These are phyloP conservation scores for Castanea sativa DNA, from an alignment of 306 rosid genomes.

Conservation along the genomic window DNA sequence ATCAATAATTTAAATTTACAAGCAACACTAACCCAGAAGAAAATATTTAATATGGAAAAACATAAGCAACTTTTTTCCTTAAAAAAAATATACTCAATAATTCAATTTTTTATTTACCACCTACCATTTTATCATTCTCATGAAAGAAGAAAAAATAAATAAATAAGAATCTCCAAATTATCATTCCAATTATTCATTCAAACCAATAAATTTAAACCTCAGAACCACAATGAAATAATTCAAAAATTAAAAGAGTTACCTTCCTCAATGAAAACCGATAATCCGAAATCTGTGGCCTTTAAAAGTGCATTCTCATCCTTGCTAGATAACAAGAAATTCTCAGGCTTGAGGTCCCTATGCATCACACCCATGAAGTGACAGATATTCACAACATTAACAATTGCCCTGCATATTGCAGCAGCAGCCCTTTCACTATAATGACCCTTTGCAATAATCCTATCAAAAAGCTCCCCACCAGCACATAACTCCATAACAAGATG, in stretches of 20 bases:
- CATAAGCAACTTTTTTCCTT: neutral
- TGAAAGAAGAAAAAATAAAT: neutral
- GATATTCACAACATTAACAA: constrained; percentile 78
- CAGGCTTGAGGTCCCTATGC: constrained; percentile 93
- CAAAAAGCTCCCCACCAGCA: constrained; percentile 92
- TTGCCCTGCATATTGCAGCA: constrained; percentile 69
- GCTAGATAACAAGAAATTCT: constrained; percentile 84
- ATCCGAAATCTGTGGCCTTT: constrained; percentile 88
- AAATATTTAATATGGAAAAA: neutral
- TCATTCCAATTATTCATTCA: neutral
- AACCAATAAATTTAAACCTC: neutral
- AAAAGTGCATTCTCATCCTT: constrained; percentile 65
- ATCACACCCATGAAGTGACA: constrained; percentile 95
- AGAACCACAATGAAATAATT: constrained; percentile 5
- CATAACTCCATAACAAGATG: constrained; percentile 89
- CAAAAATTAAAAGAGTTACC: constrained; percentile 35
- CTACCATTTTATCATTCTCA: neutral
- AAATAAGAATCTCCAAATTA: neutral
- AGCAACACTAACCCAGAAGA: neutral
- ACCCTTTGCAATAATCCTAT: constrained; percentile 81
- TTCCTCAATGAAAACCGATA: constrained; percentile 87
- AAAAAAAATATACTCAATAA: neutral
- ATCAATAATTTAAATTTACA: neutral
- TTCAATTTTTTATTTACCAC: neutral
- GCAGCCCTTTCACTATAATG: constrained; percentile 85